phyloP scores from a whole-genome alignment of 768 basidiomycete genomes.

The Tulasnella sp. region DNA sequence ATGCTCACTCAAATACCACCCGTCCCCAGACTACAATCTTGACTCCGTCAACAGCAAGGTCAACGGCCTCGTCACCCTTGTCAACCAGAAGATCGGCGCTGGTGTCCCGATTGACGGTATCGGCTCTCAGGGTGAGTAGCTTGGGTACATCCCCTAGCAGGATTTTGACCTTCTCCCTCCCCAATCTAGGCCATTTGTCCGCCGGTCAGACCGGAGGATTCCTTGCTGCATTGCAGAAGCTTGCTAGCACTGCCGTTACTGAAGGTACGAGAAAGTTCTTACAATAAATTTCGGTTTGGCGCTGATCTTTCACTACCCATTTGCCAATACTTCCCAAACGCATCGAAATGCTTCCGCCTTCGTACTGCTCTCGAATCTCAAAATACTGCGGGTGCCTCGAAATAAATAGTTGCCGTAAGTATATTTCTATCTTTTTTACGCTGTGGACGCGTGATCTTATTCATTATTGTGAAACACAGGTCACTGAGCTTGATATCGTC shows the following conservation, averaged over 20 bases:
- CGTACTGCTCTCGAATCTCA: no score
- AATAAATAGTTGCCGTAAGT: no score
- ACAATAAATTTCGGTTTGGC: no score
- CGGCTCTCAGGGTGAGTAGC: slow-evolving; percentile 4
- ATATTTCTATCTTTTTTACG: no score
- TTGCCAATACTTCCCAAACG: no score
- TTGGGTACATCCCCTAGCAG: no score
- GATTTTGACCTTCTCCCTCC: no score
- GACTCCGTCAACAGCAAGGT: slow-evolving; percentile 1
- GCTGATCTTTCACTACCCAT: no score
- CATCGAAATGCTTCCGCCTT: no score
- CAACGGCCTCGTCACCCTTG: not conserved
- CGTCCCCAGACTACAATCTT: slow-evolving; percentile 1
- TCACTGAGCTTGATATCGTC: slow-evolving; percentile 7
- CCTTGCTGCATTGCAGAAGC: not conserved
- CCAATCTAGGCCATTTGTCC: not conserved
- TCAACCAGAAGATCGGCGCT: not conserved
- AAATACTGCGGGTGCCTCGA: no score
- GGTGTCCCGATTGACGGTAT: slow-evolving; percentile 15
- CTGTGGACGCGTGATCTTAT: no score
- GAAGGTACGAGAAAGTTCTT: not conserved
- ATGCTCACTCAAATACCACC: not conserved
- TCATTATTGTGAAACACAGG: no score
- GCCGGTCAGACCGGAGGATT: not conserved
- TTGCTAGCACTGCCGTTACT: not conserved